These are phyloP conservation scores for Russula brevipes DNA, from an alignment of 768 basidiomycete species.

Conservation along the genomic window DNA sequence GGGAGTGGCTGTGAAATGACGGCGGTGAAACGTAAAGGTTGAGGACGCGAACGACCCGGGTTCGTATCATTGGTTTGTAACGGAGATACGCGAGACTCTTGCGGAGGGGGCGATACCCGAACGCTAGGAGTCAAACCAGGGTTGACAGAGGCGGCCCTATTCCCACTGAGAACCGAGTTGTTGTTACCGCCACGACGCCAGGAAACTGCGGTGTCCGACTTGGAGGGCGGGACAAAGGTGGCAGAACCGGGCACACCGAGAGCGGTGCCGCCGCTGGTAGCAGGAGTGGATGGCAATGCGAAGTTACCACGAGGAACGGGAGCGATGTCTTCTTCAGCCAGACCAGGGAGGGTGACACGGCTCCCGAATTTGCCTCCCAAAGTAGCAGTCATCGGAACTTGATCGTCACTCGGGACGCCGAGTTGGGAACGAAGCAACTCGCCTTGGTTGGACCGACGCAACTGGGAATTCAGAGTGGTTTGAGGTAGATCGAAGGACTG, in stretches of 20 bases:
- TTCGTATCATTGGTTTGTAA: conserved; percentile 31
- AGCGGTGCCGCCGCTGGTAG: conserved; percentile 69
- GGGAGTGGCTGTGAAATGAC: conserved; percentile 31
- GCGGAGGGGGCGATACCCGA: conserved; percentile 68
- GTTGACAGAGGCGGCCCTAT: conserved; percentile 48
- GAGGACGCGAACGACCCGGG: conserved; percentile 58
- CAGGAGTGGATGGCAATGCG: conserved; percentile 48
- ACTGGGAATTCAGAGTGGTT: conserved; percentile 48
- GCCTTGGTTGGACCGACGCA: conserved; percentile 64
- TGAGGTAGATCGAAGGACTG: conserved; percentile 62
- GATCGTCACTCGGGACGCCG: conserved; percentile 49
- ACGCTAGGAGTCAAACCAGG: conserved; percentile 49
- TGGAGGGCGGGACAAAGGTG: conserved; percentile 49
- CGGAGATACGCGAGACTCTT: conserved; percentile 53
- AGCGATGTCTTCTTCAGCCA: conserved; percentile 38
- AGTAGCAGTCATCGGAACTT: conserved; percentile 75
- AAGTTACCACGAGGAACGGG: conserved; percentile 23
- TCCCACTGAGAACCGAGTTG: conserved; percentile 64
- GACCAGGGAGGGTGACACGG: conserved; percentile 44
- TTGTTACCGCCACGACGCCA: conserved; percentile 73
- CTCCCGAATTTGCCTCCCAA: conserved; percentile 73
- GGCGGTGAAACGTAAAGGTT: conserved; percentile 47
- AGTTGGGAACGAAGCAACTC: conserved; percentile 62
- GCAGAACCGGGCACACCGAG: conserved; percentile 47
- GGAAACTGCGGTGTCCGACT: conserved; percentile 72